phyloP scores from a whole-genome alignment of 768 basidiomycete species.

The Lepiota subincarnata region DNA sequence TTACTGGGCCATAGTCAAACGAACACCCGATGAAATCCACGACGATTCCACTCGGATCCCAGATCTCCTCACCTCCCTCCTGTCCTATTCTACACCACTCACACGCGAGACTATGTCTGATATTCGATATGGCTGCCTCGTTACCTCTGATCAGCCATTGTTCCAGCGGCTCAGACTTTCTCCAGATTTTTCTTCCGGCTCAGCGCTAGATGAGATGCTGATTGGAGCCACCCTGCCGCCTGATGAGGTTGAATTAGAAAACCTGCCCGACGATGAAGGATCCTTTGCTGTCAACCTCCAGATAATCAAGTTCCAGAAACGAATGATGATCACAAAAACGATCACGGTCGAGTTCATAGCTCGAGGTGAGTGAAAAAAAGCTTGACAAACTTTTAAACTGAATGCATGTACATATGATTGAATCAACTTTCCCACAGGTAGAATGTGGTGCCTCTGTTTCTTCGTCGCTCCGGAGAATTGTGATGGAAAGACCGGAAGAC shows the following conservation, averaged over 20 bases:
- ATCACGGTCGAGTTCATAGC: slow-evolving; percentile 67
- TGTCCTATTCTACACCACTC: slow-evolving; percentile 48
- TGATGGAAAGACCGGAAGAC: slow-evolving; percentile 13
- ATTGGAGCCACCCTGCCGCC: slow-evolving; percentile 38
- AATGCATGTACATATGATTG: too few relatives aligned
- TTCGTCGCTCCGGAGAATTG: slow-evolving; percentile 22
- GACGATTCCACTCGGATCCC: slow-evolving; percentile 26
- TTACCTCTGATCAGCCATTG: slow-evolving; percentile 54
- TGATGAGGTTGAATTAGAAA: slow-evolving; percentile 54
- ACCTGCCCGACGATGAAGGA: slow-evolving; percentile 44
- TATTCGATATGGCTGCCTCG: slow-evolving; percentile 61
- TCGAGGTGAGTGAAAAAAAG: slow-evolving; percentile 26
- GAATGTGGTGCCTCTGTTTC: slow-evolving; percentile 56
- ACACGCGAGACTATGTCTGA: slow-evolving; percentile 47
- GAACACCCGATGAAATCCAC: slow-evolving; percentile 32
- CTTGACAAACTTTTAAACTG: background rate
- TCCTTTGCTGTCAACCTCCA: slow-evolving; percentile 51
- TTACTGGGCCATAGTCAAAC: slow-evolving; percentile 73
- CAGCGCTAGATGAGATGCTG: slow-evolving; percentile 50
- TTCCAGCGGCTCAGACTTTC: slow-evolving; percentile 56
- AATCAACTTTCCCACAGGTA: slow-evolving; percentile 29
- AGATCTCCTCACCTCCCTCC: slow-evolving; percentile 45
- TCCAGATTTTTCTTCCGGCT: slow-evolving; percentile 48
- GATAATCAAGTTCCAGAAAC: slow-evolving; percentile 59
- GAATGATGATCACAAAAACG: slow-evolving; percentile 59